Evolutionary conservation across 2,329 filamentous ascomycete species (phyloP), one percentile per base, ranked within the genome.

Genomic region (Xylogone sp.): DNA sequence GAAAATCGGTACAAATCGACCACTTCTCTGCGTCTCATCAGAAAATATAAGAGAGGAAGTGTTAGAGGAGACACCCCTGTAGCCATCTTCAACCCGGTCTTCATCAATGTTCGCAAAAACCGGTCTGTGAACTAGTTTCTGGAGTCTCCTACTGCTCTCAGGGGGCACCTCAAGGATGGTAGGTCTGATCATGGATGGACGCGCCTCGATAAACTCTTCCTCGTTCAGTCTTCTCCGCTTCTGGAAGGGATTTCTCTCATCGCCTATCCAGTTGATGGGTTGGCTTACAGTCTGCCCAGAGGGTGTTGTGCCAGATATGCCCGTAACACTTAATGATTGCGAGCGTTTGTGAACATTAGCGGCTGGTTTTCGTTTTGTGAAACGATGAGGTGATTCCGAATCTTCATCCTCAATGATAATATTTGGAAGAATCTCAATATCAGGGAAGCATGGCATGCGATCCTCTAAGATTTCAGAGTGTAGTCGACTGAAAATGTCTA

Each of bases 371-470:
- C 59, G 54, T 56, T 62, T 64, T 1, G 57, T 51, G 42, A 62
- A 62, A 12, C 59, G 60, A 48, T 64, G 66, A 1, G 64, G 59
- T 2, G 62, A 60, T 39, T 63, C 62, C 1, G 61, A 53, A 43
- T 63, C 59, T 0, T 65, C 59, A 20, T 57, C 47, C 20, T 66
- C 61, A 2, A 61, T 56, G 7, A 57, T 49, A 31, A 68, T 66
- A 27, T 70, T 70, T 1, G 69, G 69, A 9, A 72, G 59, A 43
- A 72, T 64, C 49, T 72, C 69, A 42, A 72, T 66, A 48, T 72
- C 69, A 0, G 69, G 69, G 50, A 72, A 71, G 34, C 62, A 64
- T 3, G 65, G 58, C 44, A 68, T 59, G 2, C 60, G 56, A 42
- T 69, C 67, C n/a, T 61, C 50, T 16, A 68, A 53, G 21, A 71